These are phyloP conservation scores for Brassica balearica DNA, from an alignment of 441 rosid species.

Conservation along the genomic window DNA sequence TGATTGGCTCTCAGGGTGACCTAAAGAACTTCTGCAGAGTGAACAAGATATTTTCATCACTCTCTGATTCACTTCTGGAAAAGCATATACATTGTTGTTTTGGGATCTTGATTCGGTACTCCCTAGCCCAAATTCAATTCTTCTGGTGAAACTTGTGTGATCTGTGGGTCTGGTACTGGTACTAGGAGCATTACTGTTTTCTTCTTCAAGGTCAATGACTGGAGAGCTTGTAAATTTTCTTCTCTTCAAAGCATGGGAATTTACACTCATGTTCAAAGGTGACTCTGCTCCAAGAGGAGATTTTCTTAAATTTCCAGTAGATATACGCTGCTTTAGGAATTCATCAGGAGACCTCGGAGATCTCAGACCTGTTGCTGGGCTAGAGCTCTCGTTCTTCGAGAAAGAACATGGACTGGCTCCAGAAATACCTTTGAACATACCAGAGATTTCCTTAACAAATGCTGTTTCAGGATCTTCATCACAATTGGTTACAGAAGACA, in stretches of 20 bases:
- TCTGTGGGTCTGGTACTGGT: slow-evolving; percentile 24
- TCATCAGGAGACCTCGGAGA: slow-evolving; percentile 58
- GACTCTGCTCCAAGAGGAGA: slow-evolving; percentile 56
- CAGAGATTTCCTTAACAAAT: slow-evolving; percentile 67
- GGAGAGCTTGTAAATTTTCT: slow-evolving; percentile 58
- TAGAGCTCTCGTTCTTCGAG: slow-evolving; percentile 56
- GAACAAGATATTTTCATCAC: slow-evolving; percentile 63
- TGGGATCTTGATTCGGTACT: slow-evolving; percentile 44
- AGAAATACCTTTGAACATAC: slow-evolving; percentile 44
- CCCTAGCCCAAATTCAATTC: slow-evolving; percentile 60
- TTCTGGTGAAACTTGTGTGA: slow-evolving; percentile 44
- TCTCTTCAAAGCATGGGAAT: slow-evolving; percentile 74
- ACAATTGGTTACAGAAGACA: slow-evolving; percentile 44
- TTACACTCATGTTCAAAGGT: slow-evolving; percentile 66
- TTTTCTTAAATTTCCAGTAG: slow-evolving; percentile 44
- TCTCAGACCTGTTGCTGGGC: slow-evolving; percentile 60
- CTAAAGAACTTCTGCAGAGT: slow-evolving; percentile 71
- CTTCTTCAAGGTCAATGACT: slow-evolving; percentile 52
- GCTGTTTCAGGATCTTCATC: slow-evolving; percentile 64
- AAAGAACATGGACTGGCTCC: slow-evolving; percentile 58
- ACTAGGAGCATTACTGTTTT: slow-evolving; percentile 44
- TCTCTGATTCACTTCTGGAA: slow-evolving; percentile 51
- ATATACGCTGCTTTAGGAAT: slow-evolving; percentile 48
- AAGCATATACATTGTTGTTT: slow-evolving; percentile 45
- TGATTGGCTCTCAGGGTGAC: slow-evolving; percentile 69